Evolutionary conservation across 352 stramenopile species (phyloP).

Genomic region (Phytopythium delawarense): DNA sequence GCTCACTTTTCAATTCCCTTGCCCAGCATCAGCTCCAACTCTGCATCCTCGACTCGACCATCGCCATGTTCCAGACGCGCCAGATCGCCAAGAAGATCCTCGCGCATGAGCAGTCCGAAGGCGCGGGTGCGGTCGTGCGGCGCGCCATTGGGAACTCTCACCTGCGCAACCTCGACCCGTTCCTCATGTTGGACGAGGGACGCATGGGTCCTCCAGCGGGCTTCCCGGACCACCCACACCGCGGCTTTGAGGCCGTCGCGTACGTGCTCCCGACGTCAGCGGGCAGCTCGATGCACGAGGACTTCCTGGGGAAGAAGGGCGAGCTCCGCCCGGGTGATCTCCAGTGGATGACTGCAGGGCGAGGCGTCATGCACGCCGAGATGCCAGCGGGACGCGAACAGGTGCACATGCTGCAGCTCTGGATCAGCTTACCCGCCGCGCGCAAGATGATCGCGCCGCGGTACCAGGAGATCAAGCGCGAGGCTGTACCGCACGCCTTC

Average conservation of each 20-base stretch:
- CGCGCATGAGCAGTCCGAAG: slow-evolving; percentile 30
- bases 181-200: slow-evolving; percentile 50
- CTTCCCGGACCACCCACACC: slow-evolving; percentile 89
- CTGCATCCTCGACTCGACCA: too few relatives aligned
- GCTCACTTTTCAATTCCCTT: too few relatives aligned
- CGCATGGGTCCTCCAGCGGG: slow-evolving; percentile 46
- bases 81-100: slow-evolving; percentile 27
- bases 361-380: slow-evolving; percentile 46
- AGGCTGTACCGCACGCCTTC: slow-evolving; percentile 33
- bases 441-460: slow-evolving; percentile 33
- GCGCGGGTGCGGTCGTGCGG: slow-evolving; percentile 26
- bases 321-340: slow-evolving; percentile 35
- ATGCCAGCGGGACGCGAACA: slow-evolving; percentile 28
- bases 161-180: slow-evolving; percentile 36
- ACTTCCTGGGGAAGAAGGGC: slow-evolving; percentile 59
- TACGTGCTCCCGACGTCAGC: slow-evolving; percentile 69
- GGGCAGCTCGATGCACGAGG: slow-evolving; percentile 79
- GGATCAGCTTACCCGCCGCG: slow-evolving; percentile 35
- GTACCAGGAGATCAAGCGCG: slow-evolving; percentile 50
- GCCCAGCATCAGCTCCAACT: too few relatives aligned
- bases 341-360: slow-evolving; percentile 48
- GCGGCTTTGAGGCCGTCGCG: slow-evolving; percentile 90
- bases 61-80: slow-evolving; percentile 19
- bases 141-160: slow-evolving; percentile 26
- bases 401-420: slow-evolving; percentile 36